Evolutionary conservation across 345 rosid genomes (phyloP).

Genomic region (Laguncularia racemosa): DNA sequence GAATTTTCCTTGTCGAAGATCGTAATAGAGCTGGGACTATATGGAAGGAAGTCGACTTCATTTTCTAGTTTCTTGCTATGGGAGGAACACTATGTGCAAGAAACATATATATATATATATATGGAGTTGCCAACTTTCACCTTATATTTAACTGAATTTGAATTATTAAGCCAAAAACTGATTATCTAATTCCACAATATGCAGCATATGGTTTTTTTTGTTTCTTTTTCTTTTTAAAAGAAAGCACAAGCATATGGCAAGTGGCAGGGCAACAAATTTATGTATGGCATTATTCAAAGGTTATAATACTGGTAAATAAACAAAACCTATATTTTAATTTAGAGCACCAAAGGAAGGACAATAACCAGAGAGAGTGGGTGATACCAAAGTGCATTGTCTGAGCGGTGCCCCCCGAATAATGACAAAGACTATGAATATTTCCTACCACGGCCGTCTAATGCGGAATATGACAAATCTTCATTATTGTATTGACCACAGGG

Average conservation of each 20-base stretch:
- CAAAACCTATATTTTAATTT: background rate
- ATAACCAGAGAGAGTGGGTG: constrained; percentile 20
- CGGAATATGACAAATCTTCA: constrained; percentile 26
- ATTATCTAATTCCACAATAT: too few relatives aligned
- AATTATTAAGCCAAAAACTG: too few relatives aligned
- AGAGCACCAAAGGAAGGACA: constrained; percentile 14
- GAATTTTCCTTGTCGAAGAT: constrained; percentile 20
- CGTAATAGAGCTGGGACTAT: constrained; percentile 27
- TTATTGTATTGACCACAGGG: background rate
- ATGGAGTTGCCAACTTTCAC: too few relatives aligned
- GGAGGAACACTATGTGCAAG: background rate
- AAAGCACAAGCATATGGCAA: too few relatives aligned
- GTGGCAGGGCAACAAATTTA: too few relatives aligned
- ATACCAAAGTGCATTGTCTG: constrained; percentile 18
- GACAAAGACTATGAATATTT: constrained; percentile 17
- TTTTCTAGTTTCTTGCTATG: constrained; percentile 7
- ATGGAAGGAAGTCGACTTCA: constrained; percentile 29
- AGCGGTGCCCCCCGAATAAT: constrained; percentile 24
- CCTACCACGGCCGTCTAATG: constrained; percentile 15
- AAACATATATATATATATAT: background rate
- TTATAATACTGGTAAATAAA: background rate
- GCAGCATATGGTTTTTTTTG: too few relatives aligned
- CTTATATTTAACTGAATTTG: too few relatives aligned
- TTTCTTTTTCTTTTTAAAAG: too few relatives aligned
- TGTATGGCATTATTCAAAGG: too few relatives aligned